phyloP scores from a whole-genome alignment of 805 yeast genomes.

The Cyberlindnera galapagoensis region DNA sequence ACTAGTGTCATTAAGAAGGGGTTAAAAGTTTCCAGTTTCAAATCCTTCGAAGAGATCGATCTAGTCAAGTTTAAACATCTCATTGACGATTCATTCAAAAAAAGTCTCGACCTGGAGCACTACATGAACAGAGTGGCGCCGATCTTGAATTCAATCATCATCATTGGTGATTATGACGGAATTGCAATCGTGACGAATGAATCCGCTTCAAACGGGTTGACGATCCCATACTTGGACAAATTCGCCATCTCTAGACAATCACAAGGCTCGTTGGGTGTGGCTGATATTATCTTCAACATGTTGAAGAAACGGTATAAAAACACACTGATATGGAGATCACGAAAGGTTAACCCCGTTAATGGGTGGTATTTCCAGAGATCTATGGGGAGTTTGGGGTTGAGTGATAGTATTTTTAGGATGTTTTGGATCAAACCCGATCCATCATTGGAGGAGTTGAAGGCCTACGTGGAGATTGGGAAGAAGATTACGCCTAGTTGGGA shows the following conservation, averaged over 20 bases:
- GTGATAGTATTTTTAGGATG: conserved; percentile 33
- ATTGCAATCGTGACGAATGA: conserved; percentile 92
- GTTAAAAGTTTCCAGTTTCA: conserved; percentile 20
- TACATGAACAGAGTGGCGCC: conserved; percentile 63
- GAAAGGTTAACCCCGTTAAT: conserved; percentile 83
- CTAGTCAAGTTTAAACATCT: conserved; percentile 49
- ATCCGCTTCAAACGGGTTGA: conserved; percentile 20
- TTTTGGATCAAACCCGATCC: conserved; percentile 36
- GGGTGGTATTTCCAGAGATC: conserved; percentile 97
- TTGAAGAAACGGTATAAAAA: conserved; percentile 62
- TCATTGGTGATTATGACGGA: conserved; percentile 94
- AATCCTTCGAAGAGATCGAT: conserved; percentile 28
- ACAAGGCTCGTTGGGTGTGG: conserved; percentile 91
- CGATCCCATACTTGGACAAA: conserved; percentile 81
- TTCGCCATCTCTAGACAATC: conserved; percentile 80
- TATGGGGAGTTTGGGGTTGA: conserved; percentile 52
- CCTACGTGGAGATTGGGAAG: conserved; percentile 48
- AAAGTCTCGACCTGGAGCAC: conserved; percentile 54
- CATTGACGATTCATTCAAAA: conserved; percentile 75
- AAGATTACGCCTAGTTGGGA: conserved; percentile 50
- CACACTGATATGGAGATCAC: conserved; percentile 78
- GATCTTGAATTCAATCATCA: conserved; percentile 65
- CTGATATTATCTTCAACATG: conserved; percentile 85
- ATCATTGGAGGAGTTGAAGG: conserved; percentile 31
- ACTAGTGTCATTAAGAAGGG: conserved; percentile 83